Evolutionary conservation across 805 yeast species (phyloP).

Genomic region (Yarrowia alimentaria): DNA sequence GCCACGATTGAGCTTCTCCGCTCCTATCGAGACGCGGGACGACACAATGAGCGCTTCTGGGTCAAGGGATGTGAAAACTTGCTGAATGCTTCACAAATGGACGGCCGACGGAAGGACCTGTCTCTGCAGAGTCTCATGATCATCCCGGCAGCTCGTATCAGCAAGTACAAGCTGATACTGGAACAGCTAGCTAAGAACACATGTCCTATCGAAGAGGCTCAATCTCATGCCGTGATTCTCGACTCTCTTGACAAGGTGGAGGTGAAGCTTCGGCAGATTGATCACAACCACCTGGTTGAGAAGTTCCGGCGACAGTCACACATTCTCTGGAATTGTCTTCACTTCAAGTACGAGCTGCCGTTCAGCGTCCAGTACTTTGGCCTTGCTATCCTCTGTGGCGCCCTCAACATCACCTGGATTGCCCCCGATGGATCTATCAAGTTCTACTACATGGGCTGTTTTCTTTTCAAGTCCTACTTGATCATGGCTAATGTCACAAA

Average conservation of each 20-base stretch:
- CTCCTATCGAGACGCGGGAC: not conserved
- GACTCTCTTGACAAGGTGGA: slow-evolving; percentile 15
- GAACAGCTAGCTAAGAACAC: slow-evolving; percentile 24
- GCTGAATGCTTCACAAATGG: slow-evolving; percentile 2
- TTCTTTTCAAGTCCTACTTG: slow-evolving; percentile 25
- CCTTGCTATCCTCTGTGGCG: slow-evolving; percentile 22
- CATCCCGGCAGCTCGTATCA: slow-evolving; percentile 8
- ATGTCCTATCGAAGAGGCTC: slow-evolving; percentile 5
- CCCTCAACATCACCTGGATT: slow-evolving; percentile 23
- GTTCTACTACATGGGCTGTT: slow-evolving; percentile 23
- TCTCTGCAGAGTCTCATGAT: slow-evolving; percentile 15
- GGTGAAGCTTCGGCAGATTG: slow-evolving; percentile 13
- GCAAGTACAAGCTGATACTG: slow-evolving; percentile 23
- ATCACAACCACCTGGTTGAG: slow-evolving; percentile 13
- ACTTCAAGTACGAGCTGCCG: slow-evolving; percentile 14
- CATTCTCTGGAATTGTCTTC: slow-evolving; percentile 15
- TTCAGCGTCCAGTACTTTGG: slow-evolving; percentile 23
- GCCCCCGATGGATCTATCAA: slow-evolving; percentile 9
- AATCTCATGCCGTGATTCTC: slow-evolving; percentile 1
- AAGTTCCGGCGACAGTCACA: slow-evolving; percentile 14
- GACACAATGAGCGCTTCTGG: slow-evolving; percentile 19
- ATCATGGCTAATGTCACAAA: slow-evolving; percentile 15
- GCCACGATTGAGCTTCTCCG: slow-evolving; percentile 12
- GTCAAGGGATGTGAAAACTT: slow-evolving; percentile 25
- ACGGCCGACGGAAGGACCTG: slow-evolving; percentile 1